Base-by-base conservation (phyloP, 2,329 filamentous ascomycete genomes). In the Penicillium glabrum region DNA sequence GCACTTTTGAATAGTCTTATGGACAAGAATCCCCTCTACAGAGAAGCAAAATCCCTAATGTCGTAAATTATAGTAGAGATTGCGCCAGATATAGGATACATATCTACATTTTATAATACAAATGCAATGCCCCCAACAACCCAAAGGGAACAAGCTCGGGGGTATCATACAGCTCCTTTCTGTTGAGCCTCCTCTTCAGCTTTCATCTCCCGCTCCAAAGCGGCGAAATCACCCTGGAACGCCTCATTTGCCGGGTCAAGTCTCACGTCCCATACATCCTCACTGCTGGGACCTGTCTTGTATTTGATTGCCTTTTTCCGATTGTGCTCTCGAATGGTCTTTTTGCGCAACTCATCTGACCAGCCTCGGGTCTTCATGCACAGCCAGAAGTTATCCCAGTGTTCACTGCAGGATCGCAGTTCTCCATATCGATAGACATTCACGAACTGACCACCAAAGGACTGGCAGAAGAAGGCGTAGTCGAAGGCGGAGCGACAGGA, bases 321-420 rank as follows among this genome's bases (percentile, higher is more conserved):
- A 75, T 93, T 91, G 74, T 88, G 85, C 47, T 86, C 85, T 58
- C 81, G 80, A 54, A 96, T 82, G 65, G 77, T 70, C 61, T 76
- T 82, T 58, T 83, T 86, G 67, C 86, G 85, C 63, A 86, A 78
- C 44, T 81, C 76, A 24, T 84, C 82, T 0, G 81, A 74, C 68
- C 86, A 86, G 2, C 83, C 82, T 67, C 89, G 87, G 37, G 87
- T 87, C 62, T 90, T 87, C 93, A 98, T 97, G 81, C 95, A 99
- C 78, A 97, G 93, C 90, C 93, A 96, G 76, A 96, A 98, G 75
- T 96, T 90, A 59, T 88, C 84, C 92, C 93, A 97, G 61, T 92
- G 87, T 64, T 96, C 89, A 60, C 82, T 85, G 81, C 95, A 99
- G 3, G 84, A 82, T 45, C 88, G 85, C 68, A 96, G 79, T 43